Percentiles rank a stretch among this genome's conserved stretches.
Evolutionary conservation across 306 rosid genomes (phyloP).

Genomic region (Neltuma alba): DNA sequence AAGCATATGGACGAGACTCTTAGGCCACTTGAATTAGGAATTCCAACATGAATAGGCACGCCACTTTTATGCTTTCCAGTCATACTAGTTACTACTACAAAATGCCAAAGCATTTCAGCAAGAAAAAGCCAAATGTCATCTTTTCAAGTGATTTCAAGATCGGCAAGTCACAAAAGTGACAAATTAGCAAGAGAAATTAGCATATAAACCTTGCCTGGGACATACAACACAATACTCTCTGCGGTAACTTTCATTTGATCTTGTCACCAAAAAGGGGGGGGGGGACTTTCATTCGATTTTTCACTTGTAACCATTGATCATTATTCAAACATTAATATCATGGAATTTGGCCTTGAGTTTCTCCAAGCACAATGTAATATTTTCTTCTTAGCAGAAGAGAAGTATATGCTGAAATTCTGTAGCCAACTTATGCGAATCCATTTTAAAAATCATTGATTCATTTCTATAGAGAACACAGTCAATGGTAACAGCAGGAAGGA

Average conservation of each 20-base stretch:
- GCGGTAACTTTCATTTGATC: neutral
- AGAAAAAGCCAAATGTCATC: neutral
- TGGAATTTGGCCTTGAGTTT: no score
- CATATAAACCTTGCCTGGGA: neutral
- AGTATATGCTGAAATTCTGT: slow-evolving; percentile 22
- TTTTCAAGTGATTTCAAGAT: neutral
- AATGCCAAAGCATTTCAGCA: slow-evolving; percentile 5
- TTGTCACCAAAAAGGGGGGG: no score
- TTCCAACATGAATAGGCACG: slow-evolving; percentile 2
- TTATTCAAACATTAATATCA: neutral
- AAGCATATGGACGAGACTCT: neutral
- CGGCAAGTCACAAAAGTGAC: neutral
- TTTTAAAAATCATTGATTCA: slow-evolving; percentile 9
- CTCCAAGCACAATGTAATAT: slow-evolving; percentile 25
- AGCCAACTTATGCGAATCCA: slow-evolving; percentile 29
- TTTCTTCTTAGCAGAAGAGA: neutral
- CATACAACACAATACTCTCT: neutral
- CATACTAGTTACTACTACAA: neutral
- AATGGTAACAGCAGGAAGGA: slow-evolving; percentile 14
- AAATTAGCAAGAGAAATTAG: no score
- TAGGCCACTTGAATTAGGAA: slow-evolving; percentile 25
- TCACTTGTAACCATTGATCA: neutral
- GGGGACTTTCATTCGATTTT: neutral
- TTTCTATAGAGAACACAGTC: slow-evolving; percentile 16
- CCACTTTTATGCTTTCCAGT: neutral